A percentile compares a stretch with the other conserved stretches of the same genome.
Evolutionary conservation across 345 rosid species (phyloP).

Genomic region (Jatropha curcas): DNA sequence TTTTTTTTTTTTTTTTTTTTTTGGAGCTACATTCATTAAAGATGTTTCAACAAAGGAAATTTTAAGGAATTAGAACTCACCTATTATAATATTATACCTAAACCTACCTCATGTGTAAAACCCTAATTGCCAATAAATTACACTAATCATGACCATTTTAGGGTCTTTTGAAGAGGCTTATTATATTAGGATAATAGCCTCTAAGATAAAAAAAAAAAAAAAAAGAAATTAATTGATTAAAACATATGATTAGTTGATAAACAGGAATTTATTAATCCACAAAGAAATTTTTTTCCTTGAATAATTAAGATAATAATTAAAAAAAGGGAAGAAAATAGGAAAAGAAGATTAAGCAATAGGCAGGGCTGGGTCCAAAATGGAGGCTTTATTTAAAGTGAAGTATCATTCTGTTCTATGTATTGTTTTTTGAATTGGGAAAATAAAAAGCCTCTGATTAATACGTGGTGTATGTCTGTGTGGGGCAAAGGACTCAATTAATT

Average conservation of each 20-base stretch:
- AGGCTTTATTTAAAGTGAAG: conserved; percentile 54
- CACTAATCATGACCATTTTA: conserved; percentile 30
- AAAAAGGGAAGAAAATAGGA: conserved; percentile 27
- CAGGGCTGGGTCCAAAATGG: conserved; percentile 68
- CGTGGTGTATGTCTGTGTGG: conserved; percentile 54
- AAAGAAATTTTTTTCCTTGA: too few species aligned
- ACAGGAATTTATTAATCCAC: too few species aligned
- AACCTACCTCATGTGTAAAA: conserved; percentile 23
- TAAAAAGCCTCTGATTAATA: conserved; percentile 50
- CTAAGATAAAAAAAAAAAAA: not conserved
- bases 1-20: not conserved
- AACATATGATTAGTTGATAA: too few species aligned
- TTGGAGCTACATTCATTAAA: conserved; percentile 6
- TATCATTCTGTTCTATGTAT: conserved; percentile 32
- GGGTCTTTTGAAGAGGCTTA: conserved; percentile 10
- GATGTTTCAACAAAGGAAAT: conserved; percentile 11
- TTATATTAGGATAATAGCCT: too few species aligned
- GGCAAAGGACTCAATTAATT: conserved; percentile 51
- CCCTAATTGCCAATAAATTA: conserved; percentile 21
- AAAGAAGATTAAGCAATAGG: conserved; percentile 29
- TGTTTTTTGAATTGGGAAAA: conserved; percentile 24
- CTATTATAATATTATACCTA: conserved; percentile 11
- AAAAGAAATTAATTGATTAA: not conserved
- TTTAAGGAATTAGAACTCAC: conserved; percentile 17
- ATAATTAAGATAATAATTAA: conserved; percentile 1